Evolutionary conservation across 768 basidiomycete species (phyloP).

Genomic region (Rhodocollybia butyracea): DNA sequence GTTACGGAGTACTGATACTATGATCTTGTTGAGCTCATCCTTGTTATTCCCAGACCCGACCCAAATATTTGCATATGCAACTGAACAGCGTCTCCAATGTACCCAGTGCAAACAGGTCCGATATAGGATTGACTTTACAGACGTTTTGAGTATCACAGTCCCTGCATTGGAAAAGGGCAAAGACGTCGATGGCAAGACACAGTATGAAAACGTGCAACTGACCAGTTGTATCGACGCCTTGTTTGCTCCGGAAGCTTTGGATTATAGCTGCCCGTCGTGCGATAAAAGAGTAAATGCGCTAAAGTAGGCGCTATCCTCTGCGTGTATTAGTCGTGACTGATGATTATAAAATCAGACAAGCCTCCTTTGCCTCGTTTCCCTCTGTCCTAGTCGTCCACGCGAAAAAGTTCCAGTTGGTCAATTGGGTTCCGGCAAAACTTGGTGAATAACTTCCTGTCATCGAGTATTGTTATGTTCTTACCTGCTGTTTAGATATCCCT

Average conservation of each 20-base stretch:
- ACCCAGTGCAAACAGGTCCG: conserved; percentile 72
- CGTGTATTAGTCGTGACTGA: not conserved
- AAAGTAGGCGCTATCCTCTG: conserved; percentile 50
- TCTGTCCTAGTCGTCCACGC: conserved; percentile 86
- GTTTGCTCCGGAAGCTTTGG: conserved; percentile 60
- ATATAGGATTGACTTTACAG: conserved; percentile 72
- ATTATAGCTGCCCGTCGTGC: conserved; percentile 81
- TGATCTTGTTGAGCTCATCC: not conserved
- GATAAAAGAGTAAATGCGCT: conserved; percentile 50
- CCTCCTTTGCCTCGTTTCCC: conserved; percentile 77
- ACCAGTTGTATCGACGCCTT: conserved; percentile 57
- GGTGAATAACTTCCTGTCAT: conserved; percentile 45
- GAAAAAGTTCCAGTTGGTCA: conserved; percentile 91
- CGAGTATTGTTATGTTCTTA: not conserved
- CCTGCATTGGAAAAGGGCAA: conserved; percentile 58
- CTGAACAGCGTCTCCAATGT: conserved; percentile 89
- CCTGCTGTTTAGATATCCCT: conserved; percentile 69
- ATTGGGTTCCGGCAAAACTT: conserved; percentile 95
- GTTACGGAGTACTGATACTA: not conserved
- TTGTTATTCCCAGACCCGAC: conserved; percentile 55
- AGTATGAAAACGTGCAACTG: conserved; percentile 63
- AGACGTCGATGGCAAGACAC: conserved; percentile 56
- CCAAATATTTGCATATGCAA: conserved; percentile 70
- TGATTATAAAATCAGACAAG: conserved; percentile 56
- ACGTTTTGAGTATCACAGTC: conserved; percentile 78